Percentiles rank a stretch among this genome's conserved stretches.
These are phyloP conservation scores for Leishmania aethiopica DNA, from an alignment of 208 protist genomes.

Conservation along the genomic window DNA sequence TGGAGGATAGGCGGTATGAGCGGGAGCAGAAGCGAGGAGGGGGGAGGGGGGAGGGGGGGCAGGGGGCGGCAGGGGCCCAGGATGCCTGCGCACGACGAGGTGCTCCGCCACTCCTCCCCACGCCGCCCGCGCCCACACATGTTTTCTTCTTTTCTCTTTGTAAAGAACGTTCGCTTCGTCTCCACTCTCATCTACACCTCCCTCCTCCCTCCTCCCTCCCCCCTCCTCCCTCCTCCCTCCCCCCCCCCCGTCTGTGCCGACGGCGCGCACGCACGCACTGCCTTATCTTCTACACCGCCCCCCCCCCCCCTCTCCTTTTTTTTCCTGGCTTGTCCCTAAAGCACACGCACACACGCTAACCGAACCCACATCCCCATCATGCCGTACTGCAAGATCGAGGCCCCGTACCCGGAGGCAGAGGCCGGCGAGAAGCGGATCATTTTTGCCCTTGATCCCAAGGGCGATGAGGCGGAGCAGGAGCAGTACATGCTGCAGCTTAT, in stretches of 20 bases:
- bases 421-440: constrained; percentile 47
- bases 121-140: not conserved
- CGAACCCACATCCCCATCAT: constrained; percentile 11
- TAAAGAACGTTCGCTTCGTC: not conserved
- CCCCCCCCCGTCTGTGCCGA: not conserved
- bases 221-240: not conserved
- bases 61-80: too few species aligned
- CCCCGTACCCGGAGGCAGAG: constrained; percentile 40
- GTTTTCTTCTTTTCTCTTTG: not conserved
- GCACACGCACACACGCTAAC: constrained; percentile 1
- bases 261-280: constrained; percentile 5
- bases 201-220: not conserved
- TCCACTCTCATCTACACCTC: not conserved
- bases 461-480: constrained; percentile 35
- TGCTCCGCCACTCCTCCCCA: not conserved
- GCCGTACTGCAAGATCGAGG: constrained; percentile 37
- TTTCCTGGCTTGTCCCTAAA: not conserved
- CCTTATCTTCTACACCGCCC: not conserved
- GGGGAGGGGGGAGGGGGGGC: not conserved
- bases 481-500: constrained; percentile 60
- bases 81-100: not conserved
- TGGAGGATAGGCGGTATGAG: not conserved
- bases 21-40: not conserved
- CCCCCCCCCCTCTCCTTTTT: not conserved
- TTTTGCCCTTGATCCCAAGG: constrained; percentile 58